Base-by-base conservation (phyloP, 805 yeast genomes). In the Candida manassasensis region DNA sequence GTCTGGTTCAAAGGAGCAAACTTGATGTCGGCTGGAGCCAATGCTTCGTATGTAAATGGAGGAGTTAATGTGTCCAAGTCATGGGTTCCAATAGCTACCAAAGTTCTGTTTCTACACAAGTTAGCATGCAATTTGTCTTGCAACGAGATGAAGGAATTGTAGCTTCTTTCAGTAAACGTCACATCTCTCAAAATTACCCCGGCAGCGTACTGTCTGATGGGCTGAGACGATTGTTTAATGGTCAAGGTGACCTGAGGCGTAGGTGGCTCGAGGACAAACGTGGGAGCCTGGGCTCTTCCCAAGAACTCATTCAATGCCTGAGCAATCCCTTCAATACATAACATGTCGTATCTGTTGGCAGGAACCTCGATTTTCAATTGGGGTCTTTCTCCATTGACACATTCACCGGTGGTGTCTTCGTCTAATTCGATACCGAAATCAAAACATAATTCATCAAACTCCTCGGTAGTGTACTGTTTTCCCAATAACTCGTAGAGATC, bases 31-130 rank as follows among this genome's bases (percentile, higher is more conserved):
- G 73, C 66, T 39, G 96, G 96, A 36, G 78, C 69, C 46, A 84
- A 67, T 28, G 93, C 97, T 55, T 82, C 86, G 69, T 87, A 93
- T 37, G 86, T 77, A 67, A 93, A 87, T 40, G 95, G 94, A 18
- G 85, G 84, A 26, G 74, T 58, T 47, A 90, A 65, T 32, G 83
- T 77, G 59, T 86, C 95, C 43, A 82, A 71, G 62, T 93, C 97
- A 56, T 93, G 99, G 36, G 99, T 93, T 52, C 99, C 99, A 74
- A 90, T 88, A 34, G 98, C 97, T 38, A 93, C 98, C 49, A 93
- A 75, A 21, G 96, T 82, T 75, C 99, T 85, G 65, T 90, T 85
- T 71, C 99, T 90, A 65, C 98, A 90, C 54, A 93, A 69, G 61
- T 93, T 93, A 43, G 94, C 71, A 67, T 93, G 99, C 48, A 93